Conservation (phyloP, 2,329 filamentous ascomycete genomes). For the Purpureocillium lavendulum region DNA sequence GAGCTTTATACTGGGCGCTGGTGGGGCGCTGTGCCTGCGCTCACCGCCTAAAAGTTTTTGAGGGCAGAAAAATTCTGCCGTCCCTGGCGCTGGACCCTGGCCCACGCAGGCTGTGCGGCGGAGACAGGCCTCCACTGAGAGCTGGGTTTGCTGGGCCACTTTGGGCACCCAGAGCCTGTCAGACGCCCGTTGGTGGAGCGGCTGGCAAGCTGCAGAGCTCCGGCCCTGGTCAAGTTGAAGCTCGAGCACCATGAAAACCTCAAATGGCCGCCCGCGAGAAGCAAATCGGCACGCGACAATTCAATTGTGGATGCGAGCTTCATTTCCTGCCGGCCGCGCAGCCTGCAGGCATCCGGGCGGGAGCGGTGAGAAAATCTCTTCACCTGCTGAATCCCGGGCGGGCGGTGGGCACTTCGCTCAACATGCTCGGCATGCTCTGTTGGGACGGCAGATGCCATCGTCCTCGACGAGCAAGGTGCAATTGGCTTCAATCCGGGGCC, state of each 20-base stretch:
- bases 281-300: background rate
- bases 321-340: constrained; percentile 3
- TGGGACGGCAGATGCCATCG: too few relatives aligned
- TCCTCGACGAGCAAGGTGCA: too few relatives aligned
- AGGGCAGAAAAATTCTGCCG: constrained; percentile 5
- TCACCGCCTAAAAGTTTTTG: constrained; percentile 12
- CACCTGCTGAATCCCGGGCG: too few relatives aligned
- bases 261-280: background rate
- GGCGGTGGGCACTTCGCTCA: too few relatives aligned
- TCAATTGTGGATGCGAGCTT: background rate
- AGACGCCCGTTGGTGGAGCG: too few relatives aligned
- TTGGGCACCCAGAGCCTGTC: too few relatives aligned
- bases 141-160: too few relatives aligned
- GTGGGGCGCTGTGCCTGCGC: constrained; percentile 1
- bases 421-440: too few relatives aligned
- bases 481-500: too few relatives aligned
- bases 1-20: constrained; percentile 30
- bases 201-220: too few relatives aligned
- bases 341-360: background rate
- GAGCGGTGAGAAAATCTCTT: background rate
- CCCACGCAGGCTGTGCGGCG: background rate
- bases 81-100: background rate
- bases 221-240: too few relatives aligned
- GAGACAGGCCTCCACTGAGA: background rate
- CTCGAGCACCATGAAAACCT: too few relatives aligned